Evolutionary conservation across 495 filamentous ascomycete species (phyloP).

Genomic region (Hypoxylon subgilvum): DNA sequence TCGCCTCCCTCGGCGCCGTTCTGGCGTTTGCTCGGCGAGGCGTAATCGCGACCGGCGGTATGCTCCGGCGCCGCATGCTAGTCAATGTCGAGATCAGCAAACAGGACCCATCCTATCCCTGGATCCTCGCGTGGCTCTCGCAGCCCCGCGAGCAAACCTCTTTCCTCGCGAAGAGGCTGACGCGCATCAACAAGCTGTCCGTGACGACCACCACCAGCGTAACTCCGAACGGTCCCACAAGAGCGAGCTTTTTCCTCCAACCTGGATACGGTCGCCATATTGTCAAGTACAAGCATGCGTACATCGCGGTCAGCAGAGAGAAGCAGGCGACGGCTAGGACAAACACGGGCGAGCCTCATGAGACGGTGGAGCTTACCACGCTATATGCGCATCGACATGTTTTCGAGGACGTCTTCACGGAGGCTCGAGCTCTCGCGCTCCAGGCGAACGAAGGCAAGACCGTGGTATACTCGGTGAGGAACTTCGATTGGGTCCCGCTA

Average conservation of each 20-base stretch:
- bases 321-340: constrained; percentile 75
- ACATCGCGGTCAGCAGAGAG: constrained; percentile 83
- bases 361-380: constrained; percentile 90
- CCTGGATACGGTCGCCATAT: constrained; percentile 89
- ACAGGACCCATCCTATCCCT: constrained; percentile 89
- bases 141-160: constrained; percentile 67
- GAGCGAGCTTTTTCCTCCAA: constrained; percentile 84
- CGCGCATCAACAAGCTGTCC: constrained; percentile 57
- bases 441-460: constrained; percentile 90
- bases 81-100: constrained; percentile 94
- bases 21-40: constrained; percentile 77
- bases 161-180: constrained; percentile 53
- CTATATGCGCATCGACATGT: constrained; percentile 85
- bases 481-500: constrained; percentile 82
- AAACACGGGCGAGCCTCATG: constrained; percentile 85
- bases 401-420: constrained; percentile 82
- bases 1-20: constrained; percentile 82
- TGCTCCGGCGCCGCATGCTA: constrained; percentile 83
- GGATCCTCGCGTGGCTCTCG: constrained; percentile 94
- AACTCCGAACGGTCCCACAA: constrained; percentile 69
- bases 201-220: constrained; percentile 59
- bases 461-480: constrained; percentile 82
- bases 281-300: constrained; percentile 78
- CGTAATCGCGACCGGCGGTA: constrained; percentile 66
- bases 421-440: constrained; percentile 79